Base-by-base conservation (phyloP, 345 rosid genomes). In the Salix purpurea region DNA sequence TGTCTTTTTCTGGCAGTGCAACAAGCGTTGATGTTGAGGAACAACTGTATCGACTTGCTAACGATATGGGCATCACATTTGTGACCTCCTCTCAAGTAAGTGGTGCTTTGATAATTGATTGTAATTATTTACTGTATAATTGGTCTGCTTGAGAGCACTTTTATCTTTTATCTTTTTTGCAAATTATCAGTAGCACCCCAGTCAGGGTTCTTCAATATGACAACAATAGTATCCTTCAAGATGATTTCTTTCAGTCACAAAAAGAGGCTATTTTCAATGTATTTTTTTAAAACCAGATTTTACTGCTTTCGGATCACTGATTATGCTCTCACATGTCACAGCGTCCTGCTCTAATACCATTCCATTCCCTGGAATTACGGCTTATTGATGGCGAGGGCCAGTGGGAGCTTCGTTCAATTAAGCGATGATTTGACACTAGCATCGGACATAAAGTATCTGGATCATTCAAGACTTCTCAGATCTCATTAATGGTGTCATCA, bases 21-120 rank as follows among this genome's bases (percentile, higher is more conserved):
- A 95, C 97, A 0, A 95, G 99, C 83, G 91, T 95, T 67, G 99
- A 95, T 76, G 94, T 95, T 13, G 99, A 95, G 89, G 98, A 93
- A 79, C 98, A 93, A 82, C 96, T 95, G 72, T 95, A 95, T 78
- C 85, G 87, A 86, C 85, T 91, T 82, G 98, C 98, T 46, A 82
- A 75, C 52, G 92, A 92, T 19, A 83, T 89, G 96, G 94, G 92
- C 64, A 91, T 95, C 82, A 95, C 98, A 15, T 89, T 95, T 80
- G 82, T 93, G 76, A 95, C 99, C 65, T 93, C 99, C 75, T 95
- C 99, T 5, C 99, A 93, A 85, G 99, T 90, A 84, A 84, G 85
- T 81, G 66, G 37, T 26, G 60, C 70, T 28, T 65, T 65, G 16
- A 68, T 36, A 39, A 58, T 13, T 58, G 56, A 26, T 61, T 39